Conservation (phyloP, 768 basidiomycete genomes). For the Atractiella rhizophila region DNA sequence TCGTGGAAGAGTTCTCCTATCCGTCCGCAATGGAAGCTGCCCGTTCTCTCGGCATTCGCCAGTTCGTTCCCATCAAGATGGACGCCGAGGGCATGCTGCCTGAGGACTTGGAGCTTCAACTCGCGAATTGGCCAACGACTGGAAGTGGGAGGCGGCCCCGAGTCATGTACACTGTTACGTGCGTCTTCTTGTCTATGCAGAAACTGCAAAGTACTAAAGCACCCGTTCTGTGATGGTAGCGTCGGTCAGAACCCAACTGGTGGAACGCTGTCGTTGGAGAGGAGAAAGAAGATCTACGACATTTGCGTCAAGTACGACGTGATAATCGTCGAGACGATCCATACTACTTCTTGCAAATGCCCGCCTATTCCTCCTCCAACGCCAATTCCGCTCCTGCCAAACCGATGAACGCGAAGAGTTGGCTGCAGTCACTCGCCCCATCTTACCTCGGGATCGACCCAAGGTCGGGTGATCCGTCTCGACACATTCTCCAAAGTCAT, state of each 20-base stretch:
- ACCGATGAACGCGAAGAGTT: too few species aligned
- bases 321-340: constrained; percentile 23
- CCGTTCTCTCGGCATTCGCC: constrained; percentile 24
- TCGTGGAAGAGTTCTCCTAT: constrained; percentile 49
- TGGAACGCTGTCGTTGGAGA: constrained; percentile 32
- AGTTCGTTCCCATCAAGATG: constrained; percentile 29
- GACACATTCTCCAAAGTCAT: constrained; percentile 52
- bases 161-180: constrained; percentile 33
- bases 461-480: constrained; percentile 59
- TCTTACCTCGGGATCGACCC: constrained; percentile 35
- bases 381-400: too few species aligned
- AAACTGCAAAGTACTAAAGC: neutral
- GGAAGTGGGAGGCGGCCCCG: constrained; percentile 36
- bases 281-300: constrained; percentile 59
- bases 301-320: constrained; percentile 50
- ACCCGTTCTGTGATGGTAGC: constrained; percentile 21
- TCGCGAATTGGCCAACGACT: constrained; percentile 43
- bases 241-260: constrained; percentile 72
- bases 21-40: constrained; percentile 30
- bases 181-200: neutral
- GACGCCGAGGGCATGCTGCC: constrained; percentile 48
- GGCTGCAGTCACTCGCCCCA: constrained; percentile 14
- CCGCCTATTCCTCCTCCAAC: too few species aligned
- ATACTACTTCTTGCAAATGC: constrained; percentile 20
- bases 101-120: constrained; percentile 32